Conservation (phyloP, 176 grass and related monocot species). For the Metroxylon sagu region DNA sequence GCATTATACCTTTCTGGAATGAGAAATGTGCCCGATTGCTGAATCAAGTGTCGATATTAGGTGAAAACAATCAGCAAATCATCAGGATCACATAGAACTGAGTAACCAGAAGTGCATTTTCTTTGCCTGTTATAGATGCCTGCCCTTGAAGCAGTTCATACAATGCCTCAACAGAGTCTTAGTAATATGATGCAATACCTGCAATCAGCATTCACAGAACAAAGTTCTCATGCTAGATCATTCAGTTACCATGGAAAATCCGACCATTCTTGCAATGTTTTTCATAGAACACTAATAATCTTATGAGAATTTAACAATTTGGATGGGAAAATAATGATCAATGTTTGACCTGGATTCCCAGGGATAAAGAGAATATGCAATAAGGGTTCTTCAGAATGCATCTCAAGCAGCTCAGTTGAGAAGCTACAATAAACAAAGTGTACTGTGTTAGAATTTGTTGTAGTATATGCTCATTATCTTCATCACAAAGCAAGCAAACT, state of each 20-base stretch:
- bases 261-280: not conserved
- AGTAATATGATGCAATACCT: slow-evolving; percentile 73
- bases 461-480: not conserved
- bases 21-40: slow-evolving; percentile 68
- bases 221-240: not conserved
- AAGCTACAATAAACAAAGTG: slow-evolving; percentile 33
- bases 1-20: slow-evolving; percentile 46
- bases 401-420: slow-evolving; percentile 58
- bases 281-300: too few species aligned
- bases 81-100: not conserved
- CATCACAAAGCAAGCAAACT: not conserved
- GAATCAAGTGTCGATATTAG: slow-evolving; percentile 8
- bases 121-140: slow-evolving; percentile 64
- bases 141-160: slow-evolving; percentile 55
- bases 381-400: slow-evolving; percentile 46
- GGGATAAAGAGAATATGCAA: slow-evolving; percentile 62
- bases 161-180: slow-evolving; percentile 57
- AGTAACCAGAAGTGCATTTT: not conserved
- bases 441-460: not conserved
- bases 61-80: not conserved
- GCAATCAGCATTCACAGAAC: not conserved
- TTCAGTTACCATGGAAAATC: not conserved
- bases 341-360: slow-evolving; percentile 61
- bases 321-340: too few species aligned
- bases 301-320: too few species aligned